A percentile compares a stretch with the other conserved stretches of the same genome.
Evolutionary conservation across 1,139 yeast species (phyloP).

Genomic region (Protomyces macrosporus): DNA sequence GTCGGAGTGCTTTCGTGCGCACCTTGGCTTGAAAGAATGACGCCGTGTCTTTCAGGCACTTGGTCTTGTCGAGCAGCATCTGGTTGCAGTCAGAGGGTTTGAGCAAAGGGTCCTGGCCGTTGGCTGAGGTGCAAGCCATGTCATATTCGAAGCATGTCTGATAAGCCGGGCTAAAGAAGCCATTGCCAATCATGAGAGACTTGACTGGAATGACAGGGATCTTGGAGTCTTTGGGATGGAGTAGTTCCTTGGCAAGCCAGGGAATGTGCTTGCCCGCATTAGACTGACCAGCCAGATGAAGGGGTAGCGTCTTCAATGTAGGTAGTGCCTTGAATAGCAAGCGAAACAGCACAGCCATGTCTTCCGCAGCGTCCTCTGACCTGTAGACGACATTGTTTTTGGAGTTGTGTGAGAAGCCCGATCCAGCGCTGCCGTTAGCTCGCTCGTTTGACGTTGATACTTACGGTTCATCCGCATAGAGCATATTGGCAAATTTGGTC

Average conservation of each 20-base stretch:
- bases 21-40: conserved; percentile 74
- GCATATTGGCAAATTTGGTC: conserved; percentile 10
- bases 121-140: conserved; percentile 66
- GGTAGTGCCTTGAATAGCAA: conserved; percentile 69
- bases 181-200: conserved; percentile 90
- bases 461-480: conserved; percentile 78
- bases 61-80: conserved; percentile 67
- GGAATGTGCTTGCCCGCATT: conserved; percentile 97
- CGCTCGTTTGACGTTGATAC: conserved; percentile 58
- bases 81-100: conserved; percentile 70
- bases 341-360: conserved; percentile 51
- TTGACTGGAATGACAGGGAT: conserved; percentile 58
- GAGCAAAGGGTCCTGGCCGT: conserved; percentile 59
- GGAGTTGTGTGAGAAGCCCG: background rate
- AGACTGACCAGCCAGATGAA: conserved; percentile 86
- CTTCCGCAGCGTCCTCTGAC: conserved; percentile 43
- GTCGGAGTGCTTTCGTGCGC: conserved; percentile 94
- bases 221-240: conserved; percentile 49
- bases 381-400: conserved; percentile 35
- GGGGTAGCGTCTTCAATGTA: conserved; percentile 36
- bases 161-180: conserved; percentile 83
- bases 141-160: conserved; percentile 87
- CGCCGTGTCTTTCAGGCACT: conserved; percentile 71
- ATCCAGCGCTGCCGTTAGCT: conserved; percentile 41
- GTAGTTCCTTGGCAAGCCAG: conserved; percentile 63